phyloP scores from a whole-genome alignment of 257 asterid genomes.

The Fraxinus anomala region DNA sequence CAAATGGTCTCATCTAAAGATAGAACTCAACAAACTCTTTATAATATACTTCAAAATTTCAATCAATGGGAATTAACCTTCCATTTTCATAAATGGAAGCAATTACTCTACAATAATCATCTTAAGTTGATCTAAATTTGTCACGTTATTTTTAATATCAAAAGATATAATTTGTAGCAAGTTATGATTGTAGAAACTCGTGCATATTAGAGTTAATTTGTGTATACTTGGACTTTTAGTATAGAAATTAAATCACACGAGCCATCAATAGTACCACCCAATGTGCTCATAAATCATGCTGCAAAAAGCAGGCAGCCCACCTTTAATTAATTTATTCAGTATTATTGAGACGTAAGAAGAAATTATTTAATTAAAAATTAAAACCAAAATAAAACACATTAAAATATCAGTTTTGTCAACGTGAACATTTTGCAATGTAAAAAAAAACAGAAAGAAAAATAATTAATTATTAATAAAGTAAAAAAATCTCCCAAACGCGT shows the following conservation, averaged over 20 bases:
- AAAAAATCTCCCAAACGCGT: neutral
- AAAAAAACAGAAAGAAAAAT: neutral
- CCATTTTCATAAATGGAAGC: too few species aligned
- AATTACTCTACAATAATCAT: too few species aligned
- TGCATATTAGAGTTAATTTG: too few species aligned
- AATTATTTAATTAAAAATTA: neutral
- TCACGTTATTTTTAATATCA: too few species aligned
- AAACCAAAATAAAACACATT: neutral
- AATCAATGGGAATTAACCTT: too few species aligned
- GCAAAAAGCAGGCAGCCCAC: neutral
- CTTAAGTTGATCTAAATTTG: too few species aligned
- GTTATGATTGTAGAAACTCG: too few species aligned
- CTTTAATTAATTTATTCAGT: neutral
- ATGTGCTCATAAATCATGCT: neutral
- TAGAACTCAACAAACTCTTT: too few species aligned
- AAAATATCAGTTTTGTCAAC: neutral
- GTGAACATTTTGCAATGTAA: neutral
- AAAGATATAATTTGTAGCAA: too few species aligned
- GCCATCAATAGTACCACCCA: neutral
- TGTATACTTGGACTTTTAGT: too few species aligned
- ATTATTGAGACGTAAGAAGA: neutral
- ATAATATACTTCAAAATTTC: too few species aligned
- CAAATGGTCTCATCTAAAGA: too few species aligned
- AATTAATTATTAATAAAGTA: neutral
- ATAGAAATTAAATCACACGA: neutral